A percentile compares a stretch with the other conserved stretches of the same genome.
Conservation (phyloP, 768 basidiomycete species). For the Phylloporus sp. region DNA sequence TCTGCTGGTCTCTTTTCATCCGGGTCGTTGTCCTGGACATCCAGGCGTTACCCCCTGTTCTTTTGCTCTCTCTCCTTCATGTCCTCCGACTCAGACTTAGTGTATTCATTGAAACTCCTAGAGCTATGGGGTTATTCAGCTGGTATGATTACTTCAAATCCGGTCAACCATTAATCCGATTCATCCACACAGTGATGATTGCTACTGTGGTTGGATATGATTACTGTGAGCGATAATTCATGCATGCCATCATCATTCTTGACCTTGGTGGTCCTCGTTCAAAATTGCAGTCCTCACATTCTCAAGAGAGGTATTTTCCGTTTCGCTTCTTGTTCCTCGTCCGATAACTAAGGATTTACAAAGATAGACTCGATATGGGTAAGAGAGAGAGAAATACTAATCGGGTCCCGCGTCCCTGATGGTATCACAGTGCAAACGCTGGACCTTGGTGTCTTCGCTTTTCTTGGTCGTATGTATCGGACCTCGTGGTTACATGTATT, state of each 20-base stretch:
- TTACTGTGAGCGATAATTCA: not conserved
- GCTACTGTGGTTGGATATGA: slow-evolving; percentile 3
- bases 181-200: not conserved
- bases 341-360: not conserved
- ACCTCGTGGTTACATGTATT: not conserved
- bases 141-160: not conserved
- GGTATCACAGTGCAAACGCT: not conserved
- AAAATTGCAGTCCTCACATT: slow-evolving; percentile 3
- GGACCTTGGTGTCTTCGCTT: slow-evolving; percentile 7
- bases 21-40: too few relatives aligned
- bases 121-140: not conserved
- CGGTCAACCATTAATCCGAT: not conserved
- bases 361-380: slow-evolving; percentile 10
- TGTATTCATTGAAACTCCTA: not conserved
- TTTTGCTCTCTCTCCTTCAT: too few relatives aligned
- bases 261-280: not conserved
- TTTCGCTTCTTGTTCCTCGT: not conserved
- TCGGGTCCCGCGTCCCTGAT: not conserved
- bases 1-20: too few relatives aligned
- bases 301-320: slow-evolving; percentile 2
- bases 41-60: too few relatives aligned
- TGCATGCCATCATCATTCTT: not conserved
- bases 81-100: not conserved
- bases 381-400: not conserved
- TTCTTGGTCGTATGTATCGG: slow-evolving; percentile 6